These are phyloP conservation scores for Volutella citrinella DNA, from an alignment of 2,329 filamentous ascomycete genomes.

Conservation along the genomic window DNA sequence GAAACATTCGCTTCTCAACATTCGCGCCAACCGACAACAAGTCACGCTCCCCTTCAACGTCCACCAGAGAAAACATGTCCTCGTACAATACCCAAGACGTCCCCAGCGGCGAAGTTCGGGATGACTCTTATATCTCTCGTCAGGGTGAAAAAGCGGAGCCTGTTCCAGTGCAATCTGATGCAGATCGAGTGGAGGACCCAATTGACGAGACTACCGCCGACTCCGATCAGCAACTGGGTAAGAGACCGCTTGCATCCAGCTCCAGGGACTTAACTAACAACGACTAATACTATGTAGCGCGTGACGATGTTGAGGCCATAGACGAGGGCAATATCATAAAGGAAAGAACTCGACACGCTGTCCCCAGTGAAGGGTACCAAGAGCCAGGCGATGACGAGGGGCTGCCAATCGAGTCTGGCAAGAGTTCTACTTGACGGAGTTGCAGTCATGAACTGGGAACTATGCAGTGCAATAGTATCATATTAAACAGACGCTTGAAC, in stretches of 20 bases:
- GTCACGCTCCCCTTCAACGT: too few species aligned
- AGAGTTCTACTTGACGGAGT: slow-evolving; percentile 1
- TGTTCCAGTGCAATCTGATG: slow-evolving; percentile 32
- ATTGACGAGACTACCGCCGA: slow-evolving; percentile 30
- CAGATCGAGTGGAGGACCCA: slow-evolving; percentile 30
- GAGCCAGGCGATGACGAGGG: slow-evolving; percentile 32
- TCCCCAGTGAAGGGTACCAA: slow-evolving; percentile 23
- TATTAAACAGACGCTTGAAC: too few species aligned
- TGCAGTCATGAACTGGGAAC: too few species aligned
- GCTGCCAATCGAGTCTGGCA: slow-evolving; percentile 3
- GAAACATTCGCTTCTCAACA: too few species aligned
- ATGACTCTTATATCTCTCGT: too few species aligned
- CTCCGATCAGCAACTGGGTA: slow-evolving; percentile 15
- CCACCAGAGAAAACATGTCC: too few species aligned
- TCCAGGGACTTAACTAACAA: slow-evolving; percentile 23
- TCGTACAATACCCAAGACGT: too few species aligned
- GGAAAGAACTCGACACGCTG: slow-evolving; percentile 31
- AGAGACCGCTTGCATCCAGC: neutral
- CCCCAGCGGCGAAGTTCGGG: too few species aligned
- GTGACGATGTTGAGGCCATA: slow-evolving; percentile 36
- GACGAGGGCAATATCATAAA: slow-evolving; percentile 35
- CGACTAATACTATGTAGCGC: slow-evolving; percentile 26
- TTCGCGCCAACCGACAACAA: too few species aligned
- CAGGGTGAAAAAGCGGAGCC: slow-evolving; percentile 13
- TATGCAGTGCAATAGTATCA: too few species aligned